Conservation (phyloP, 345 rosid species). For the Moricandia arvensis region DNA sequence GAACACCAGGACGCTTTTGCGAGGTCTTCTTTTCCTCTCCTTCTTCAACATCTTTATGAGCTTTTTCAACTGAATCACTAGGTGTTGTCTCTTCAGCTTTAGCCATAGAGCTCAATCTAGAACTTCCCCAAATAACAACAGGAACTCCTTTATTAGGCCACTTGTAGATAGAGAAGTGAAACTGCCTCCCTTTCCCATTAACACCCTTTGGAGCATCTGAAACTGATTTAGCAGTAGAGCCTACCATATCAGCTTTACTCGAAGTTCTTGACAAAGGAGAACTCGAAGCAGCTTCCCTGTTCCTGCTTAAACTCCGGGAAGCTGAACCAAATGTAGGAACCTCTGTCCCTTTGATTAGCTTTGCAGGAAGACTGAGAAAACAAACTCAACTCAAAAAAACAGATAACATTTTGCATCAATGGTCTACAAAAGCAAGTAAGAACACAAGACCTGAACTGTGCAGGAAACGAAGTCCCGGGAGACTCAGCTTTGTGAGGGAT, state of each 20-base stretch:
- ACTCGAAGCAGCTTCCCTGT: constrained; percentile 43
- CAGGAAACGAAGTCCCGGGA: constrained; percentile 44
- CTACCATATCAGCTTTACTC: constrained; percentile 39
- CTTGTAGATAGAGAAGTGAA: constrained; percentile 91
- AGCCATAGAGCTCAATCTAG: constrained; percentile 44
- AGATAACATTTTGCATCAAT: background rate
- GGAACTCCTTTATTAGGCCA: constrained; percentile 84
- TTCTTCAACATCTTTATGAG: background rate
- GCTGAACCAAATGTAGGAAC: constrained; percentile 57
- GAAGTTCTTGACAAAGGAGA: constrained; percentile 55
- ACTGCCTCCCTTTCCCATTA: constrained; percentile 37
- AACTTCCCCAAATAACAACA: constrained; percentile 42
- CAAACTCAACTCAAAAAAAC: background rate
- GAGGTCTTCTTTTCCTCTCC: background rate
- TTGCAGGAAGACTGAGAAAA: constrained; percentile 60
- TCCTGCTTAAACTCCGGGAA: constrained; percentile 36
- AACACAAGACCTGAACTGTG: constrained; percentile 60
- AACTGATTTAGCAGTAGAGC: constrained; percentile 10
- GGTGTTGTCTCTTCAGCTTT: constrained; percentile 20
- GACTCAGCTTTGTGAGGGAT: constrained; percentile 55
- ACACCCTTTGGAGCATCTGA: constrained; percentile 35
- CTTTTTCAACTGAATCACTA: constrained; percentile 1
- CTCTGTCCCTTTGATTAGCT: constrained; percentile 44
- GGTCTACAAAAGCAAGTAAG: background rate
- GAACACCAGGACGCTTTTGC: constrained; percentile 15